A percentile compares a stretch with the other conserved stretches of the same genome.
Conservation (phyloP, 1,139 yeast genomes). For the Debaryomycetaceae sp. region DNA sequence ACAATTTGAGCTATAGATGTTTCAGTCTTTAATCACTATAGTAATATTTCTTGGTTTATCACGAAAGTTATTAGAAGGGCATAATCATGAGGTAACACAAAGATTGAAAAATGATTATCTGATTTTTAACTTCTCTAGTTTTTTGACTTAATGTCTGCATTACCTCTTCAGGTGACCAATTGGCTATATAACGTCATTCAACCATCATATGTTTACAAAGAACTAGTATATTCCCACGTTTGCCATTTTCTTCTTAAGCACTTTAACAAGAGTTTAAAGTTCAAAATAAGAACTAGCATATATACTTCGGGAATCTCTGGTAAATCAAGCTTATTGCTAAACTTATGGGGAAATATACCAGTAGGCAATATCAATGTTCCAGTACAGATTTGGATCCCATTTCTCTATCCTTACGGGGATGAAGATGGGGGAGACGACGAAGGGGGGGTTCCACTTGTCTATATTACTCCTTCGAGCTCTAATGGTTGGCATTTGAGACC, state of each 20-base stretch:
- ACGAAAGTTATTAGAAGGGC: neutral
- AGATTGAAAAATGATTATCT: neutral
- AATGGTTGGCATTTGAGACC: conserved; percentile 46
- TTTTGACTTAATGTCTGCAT: conserved; percentile 16
- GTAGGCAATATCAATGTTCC: conserved; percentile 43
- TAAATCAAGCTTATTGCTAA: conserved; percentile 53
- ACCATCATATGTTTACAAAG: conserved; percentile 52
- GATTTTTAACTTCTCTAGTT: neutral
- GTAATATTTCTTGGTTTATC: neutral
- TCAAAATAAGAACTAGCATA: conserved; percentile 70
- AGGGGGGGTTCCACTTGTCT: conserved; percentile 58
- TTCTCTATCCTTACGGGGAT: conserved; percentile 51
- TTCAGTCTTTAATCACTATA: neutral
- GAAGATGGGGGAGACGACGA: conserved; percentile 6
- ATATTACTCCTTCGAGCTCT: conserved; percentile 48
- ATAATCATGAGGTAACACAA: neutral
- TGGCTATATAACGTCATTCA: conserved; percentile 46
- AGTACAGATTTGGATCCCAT: conserved; percentile 74
- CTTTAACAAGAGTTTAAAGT: conserved; percentile 27
- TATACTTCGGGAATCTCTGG: conserved; percentile 59
- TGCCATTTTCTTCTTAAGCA: conserved; percentile 51
- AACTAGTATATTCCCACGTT: conserved; percentile 57
- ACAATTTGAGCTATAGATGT: neutral
- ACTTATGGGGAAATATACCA: conserved; percentile 58
- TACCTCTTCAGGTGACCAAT: conserved; percentile 34